Percentiles rank a stretch among this genome's conserved stretches.
phyloP scores from a whole-genome alignment of 805 yeast genomes.

The Ogataea corticis region DNA sequence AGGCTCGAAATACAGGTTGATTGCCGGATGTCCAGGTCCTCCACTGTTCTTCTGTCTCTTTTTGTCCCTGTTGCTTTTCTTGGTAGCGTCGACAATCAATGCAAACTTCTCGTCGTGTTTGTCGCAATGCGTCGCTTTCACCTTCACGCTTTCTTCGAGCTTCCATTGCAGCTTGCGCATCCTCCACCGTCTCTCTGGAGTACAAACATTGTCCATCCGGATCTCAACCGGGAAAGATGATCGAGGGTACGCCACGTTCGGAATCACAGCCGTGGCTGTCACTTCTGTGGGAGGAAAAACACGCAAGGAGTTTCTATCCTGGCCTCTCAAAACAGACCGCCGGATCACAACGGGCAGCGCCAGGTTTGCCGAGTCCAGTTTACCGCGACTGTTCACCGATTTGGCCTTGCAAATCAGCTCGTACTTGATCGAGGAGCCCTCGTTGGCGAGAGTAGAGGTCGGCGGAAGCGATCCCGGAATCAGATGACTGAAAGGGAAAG shows the following conservation, averaged over 20 bases:
- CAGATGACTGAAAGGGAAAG: conserved; percentile 88
- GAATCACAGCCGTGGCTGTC: conserved; percentile 82
- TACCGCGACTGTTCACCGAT: conserved; percentile 40
- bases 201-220: conserved; percentile 69
- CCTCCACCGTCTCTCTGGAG: conserved; percentile 76
- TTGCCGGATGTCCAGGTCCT: conserved; percentile 28
- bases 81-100: conserved; percentile 42
- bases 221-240: conserved; percentile 83
- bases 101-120: conserved; percentile 54
- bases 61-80: conserved; percentile 28
- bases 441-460: conserved; percentile 61
- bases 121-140: conserved; percentile 58
- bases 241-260: conserved; percentile 86
- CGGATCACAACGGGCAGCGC: conserved; percentile 68
- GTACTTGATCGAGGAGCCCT: conserved; percentile 61
- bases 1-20: conserved; percentile 30
- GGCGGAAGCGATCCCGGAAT: conserved; percentile 89
- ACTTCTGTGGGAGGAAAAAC: conserved; percentile 96
- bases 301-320: conserved; percentile 82
- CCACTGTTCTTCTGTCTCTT: conserved; percentile 31
- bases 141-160: conserved; percentile 77
- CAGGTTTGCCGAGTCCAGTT: conserved; percentile 40
- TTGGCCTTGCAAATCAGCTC: conserved; percentile 65
- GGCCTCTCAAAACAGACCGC: conserved; percentile 77
- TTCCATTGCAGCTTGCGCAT: conserved; percentile 89